Base-by-base conservation (phyloP, 768 basidiomycete genomes). In the Suillus fuscotomentosus region DNA sequence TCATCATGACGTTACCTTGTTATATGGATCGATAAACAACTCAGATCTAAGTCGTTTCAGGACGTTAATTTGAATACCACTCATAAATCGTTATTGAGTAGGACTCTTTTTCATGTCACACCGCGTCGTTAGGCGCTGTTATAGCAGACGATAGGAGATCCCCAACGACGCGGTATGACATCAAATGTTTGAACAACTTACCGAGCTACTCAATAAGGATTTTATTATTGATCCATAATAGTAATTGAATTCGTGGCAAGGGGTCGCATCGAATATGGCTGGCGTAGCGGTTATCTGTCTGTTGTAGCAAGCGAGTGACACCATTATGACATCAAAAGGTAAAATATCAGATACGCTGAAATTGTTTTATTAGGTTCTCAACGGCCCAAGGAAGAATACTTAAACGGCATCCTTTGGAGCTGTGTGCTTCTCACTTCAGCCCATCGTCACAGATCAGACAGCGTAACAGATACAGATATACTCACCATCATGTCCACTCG, bases 401-500 rank as follows among this genome's bases (percentile, higher is more conserved):
- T 54, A n/a, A 54, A 54, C 15, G 8, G 27, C 17, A 10, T 50
- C 10, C 36, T 24, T 48, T 22, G 22, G 27, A 27, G 50, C 31
- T 15, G 51, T 57, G 5, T 24, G 51, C 50, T 22, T 41, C 42
- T 42, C 15, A 63, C 50, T 51, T 51, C 6, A 50, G 17, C n/a
- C n/a, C 31, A 27, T 41, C 20, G 17, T 22, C 15, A 13, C 31
- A 13, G 42, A 36, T n/a, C 24, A 50, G 48, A 24, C 48, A 27
- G 24, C 24, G 7, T n/a, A 34, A 43, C 27, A 38, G 13, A 36
- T 22, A 17, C 11, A 27, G 14, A 51, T 51, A 14, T 6, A 14
- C 11, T 24, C 22, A 13, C 15, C 57, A 14, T 34, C 36, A 63
- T 63, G 57, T 63, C 22, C 54, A 10, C 59, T 60, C 62, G 62